These are phyloP conservation scores for Rheum nobile DNA, from an alignment of 148 eudicot genomes.

Conservation along the genomic window DNA sequence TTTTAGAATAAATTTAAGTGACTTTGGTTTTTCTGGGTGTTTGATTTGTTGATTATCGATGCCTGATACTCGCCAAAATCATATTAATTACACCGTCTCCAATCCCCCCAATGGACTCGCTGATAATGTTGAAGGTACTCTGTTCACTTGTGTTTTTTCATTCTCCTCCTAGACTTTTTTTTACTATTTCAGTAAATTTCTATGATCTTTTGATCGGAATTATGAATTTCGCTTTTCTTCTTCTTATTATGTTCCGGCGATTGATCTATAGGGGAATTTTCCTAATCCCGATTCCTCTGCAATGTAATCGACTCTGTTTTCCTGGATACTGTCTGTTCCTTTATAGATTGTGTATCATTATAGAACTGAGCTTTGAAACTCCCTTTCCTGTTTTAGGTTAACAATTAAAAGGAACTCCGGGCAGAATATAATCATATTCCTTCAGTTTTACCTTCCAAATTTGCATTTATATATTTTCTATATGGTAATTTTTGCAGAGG, in stretches of 20 bases:
- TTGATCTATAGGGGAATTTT: background rate
- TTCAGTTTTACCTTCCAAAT: background rate
- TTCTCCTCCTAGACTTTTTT: background rate
- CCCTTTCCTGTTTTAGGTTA: background rate
- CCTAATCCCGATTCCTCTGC: background rate
- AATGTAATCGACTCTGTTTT: background rate
- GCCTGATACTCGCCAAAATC: constrained; percentile 15
- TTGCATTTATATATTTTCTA: background rate
- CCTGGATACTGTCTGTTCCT: background rate
- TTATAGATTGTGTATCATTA: background rate
- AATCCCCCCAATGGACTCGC: constrained; percentile 3
- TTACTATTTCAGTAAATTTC: background rate
- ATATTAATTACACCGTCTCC: background rate
- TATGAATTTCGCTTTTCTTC: background rate
- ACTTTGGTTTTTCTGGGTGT: background rate
- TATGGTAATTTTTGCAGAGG: constrained; percentile 10
- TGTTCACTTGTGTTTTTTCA: background rate
- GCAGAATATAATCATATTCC: background rate
- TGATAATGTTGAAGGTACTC: background rate
- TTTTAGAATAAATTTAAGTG: background rate
- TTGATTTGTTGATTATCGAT: constrained; percentile 10
- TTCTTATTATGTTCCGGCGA: background rate
- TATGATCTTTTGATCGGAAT: constrained; percentile 3
- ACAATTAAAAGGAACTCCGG: background rate
- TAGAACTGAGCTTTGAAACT: background rate